A percentile compares a stretch with the other conserved stretches of the same genome.
Evolutionary conservation across 2,329 filamentous ascomycete genomes (phyloP).

Genomic region (Arthrobotrys conoides): DNA sequence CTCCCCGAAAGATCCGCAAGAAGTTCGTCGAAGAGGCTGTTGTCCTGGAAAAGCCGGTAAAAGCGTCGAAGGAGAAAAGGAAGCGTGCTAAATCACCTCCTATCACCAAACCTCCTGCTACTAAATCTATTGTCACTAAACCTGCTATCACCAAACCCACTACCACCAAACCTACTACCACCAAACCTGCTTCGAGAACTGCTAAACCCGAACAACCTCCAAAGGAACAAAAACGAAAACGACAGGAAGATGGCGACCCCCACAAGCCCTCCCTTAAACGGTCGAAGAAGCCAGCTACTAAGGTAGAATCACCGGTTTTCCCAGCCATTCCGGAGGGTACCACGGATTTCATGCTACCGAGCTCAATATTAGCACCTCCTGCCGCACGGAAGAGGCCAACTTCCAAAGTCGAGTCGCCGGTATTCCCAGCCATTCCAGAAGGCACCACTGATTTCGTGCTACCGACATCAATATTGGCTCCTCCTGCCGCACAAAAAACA

Average conservation of each 20-base stretch:
- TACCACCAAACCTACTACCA: background rate
- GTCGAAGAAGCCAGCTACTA: background rate
- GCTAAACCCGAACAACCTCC: background rate
- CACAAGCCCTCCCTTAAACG: background rate
- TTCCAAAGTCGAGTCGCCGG: too few species aligned
- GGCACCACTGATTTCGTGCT: too few species aligned
- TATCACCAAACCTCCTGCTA: background rate
- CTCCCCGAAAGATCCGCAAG: constrained; percentile 17
- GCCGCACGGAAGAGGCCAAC: too few species aligned
- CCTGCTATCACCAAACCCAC: too few species aligned
- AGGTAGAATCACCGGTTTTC: too few species aligned
- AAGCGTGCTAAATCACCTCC: background rate
- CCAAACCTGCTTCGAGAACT: background rate
- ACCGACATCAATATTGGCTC: too few species aligned
- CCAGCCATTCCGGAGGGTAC: too few species aligned
- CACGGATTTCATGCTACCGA: too few species aligned
- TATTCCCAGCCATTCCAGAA: too few species aligned
- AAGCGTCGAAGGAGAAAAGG: background rate
- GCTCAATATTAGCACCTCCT: too few species aligned
- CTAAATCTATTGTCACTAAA: too few species aligned
- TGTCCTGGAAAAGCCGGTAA: constrained; percentile 23
- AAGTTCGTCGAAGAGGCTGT: constrained; percentile 45
- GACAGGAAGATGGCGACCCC: background rate
- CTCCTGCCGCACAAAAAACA: too few species aligned
- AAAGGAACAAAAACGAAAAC: constrained; percentile 35